Evolutionary conservation across 1,284 basidiomycete genomes (phyloP).

Genomic region (Trichosporon sp.): DNA sequence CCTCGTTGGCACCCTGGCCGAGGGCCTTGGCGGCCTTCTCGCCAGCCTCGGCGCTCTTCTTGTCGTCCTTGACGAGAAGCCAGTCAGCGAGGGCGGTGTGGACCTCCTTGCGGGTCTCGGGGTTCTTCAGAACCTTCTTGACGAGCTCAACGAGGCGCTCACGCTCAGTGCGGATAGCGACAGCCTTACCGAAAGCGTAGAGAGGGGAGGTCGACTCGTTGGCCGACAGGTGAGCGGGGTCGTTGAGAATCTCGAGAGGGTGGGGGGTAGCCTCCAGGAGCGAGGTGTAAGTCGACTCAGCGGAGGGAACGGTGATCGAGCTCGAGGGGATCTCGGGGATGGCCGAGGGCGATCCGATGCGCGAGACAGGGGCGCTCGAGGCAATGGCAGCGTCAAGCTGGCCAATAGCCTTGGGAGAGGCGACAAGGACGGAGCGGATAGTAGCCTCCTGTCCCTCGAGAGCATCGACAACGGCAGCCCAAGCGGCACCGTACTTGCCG

Average conservation of each 20-base stretch:
- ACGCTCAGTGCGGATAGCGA: conserved; percentile 75
- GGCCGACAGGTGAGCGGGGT: conserved; percentile 67
- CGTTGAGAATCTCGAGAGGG: conserved; percentile 84
- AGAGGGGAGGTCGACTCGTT: conserved; percentile 87
- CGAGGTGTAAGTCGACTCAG: conserved; percentile 89
- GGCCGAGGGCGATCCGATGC: conserved; percentile 40
- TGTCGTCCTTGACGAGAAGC: conserved; percentile 69
- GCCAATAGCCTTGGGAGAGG: conserved; percentile 45
- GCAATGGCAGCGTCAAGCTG: conserved; percentile 52
- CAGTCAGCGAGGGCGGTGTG: conserved; percentile 74
- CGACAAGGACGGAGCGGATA: conserved; percentile 53
- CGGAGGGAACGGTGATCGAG: conserved; percentile 66
- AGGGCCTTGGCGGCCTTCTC: conserved; percentile 65
- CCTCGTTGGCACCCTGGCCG: conserved; percentile 42
- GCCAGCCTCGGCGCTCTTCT: conserved; percentile 65
- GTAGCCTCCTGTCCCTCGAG: conserved; percentile 45
- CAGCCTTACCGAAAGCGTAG: conserved; percentile 87
- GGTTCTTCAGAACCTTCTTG: conserved; percentile 62
- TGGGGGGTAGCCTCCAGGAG: conserved; percentile 82
- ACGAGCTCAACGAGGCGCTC: conserved; percentile 67
- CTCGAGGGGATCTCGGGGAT: conserved; percentile 60
- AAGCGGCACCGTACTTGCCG: conserved; percentile 78
- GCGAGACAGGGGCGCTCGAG: conserved; percentile 41
- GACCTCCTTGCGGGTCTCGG: conserved; percentile 60
- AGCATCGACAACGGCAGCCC: conserved; percentile 51